Evolutionary conservation across 805 yeast species (phyloP).

Genomic region (Brettanomyces nanus): DNA sequence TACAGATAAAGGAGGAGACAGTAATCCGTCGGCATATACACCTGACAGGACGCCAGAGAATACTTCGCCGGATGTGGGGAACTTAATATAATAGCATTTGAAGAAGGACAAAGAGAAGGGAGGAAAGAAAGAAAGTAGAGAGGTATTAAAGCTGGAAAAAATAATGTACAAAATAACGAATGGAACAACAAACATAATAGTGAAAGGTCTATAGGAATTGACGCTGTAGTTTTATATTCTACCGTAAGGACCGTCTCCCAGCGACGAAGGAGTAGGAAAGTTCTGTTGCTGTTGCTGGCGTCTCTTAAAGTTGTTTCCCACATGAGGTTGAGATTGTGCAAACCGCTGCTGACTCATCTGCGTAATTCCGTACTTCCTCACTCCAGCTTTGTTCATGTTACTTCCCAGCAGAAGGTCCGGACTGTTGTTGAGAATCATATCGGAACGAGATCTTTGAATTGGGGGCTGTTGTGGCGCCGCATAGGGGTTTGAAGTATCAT

Average conservation of each 20-base stretch:
- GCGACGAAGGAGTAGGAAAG: constrained; percentile 1
- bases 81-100: too few relatives aligned
- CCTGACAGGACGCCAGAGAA: too few relatives aligned
- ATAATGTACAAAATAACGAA: too few relatives aligned
- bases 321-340: constrained; percentile 4
- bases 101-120: too few relatives aligned
- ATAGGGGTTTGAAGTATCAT: neutral
- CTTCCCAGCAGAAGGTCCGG: constrained; percentile 35
- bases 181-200: too few relatives aligned
- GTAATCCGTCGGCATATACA: too few relatives aligned
- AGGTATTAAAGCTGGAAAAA: too few relatives aligned
- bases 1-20: too few relatives aligned
- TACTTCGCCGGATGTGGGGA: too few relatives aligned
- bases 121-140: too few relatives aligned
- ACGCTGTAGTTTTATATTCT: constrained; percentile 1
- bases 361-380: constrained; percentile 17
- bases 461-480: neutral
- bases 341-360: constrained; percentile 7
- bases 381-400: constrained; percentile 10
- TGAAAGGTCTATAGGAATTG: too few relatives aligned
- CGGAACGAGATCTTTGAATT: neutral
- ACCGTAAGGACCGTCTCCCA: constrained; percentile 2
- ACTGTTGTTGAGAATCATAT: constrained; percentile 35
- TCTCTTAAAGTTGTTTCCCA: neutral
- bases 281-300: constrained; percentile 3